Conservation (phyloP, 164 flowering plant genomes). For the Chimonanthus salicifolius region DNA sequence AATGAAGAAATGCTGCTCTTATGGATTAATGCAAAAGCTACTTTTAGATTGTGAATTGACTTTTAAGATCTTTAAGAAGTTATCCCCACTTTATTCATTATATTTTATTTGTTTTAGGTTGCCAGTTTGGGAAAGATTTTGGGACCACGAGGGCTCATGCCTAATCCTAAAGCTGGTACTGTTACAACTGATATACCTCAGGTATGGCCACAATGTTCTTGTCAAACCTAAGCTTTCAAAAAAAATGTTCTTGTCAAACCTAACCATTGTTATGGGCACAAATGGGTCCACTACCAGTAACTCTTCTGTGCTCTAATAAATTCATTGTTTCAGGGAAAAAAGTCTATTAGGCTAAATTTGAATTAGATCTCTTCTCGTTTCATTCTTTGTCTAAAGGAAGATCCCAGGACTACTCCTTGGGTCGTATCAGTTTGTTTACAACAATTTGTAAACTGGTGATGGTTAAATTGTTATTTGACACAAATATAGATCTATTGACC, state of each 20-base stretch:
- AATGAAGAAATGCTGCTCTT: neutral
- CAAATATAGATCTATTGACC: neutral
- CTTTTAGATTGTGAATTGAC: neutral
- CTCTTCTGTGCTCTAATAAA: too few relatives aligned
- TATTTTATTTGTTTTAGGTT: constrained; percentile 45
- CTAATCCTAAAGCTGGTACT: constrained; percentile 98
- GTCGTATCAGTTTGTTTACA: neutral
- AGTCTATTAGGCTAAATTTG: too few relatives aligned
- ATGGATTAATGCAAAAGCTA: neutral
- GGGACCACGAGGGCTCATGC: constrained; percentile 99
- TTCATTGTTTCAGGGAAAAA: too few relatives aligned
- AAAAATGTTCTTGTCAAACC: too few relatives aligned
- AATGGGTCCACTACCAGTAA: too few relatives aligned
- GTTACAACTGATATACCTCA: constrained; percentile 81
- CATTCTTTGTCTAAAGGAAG: neutral
- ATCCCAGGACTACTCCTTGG: neutral
- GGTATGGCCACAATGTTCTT: constrained; percentile 34
- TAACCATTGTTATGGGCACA: too few relatives aligned
- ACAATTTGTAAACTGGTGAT: too few relatives aligned
- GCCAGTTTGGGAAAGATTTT: constrained; percentile 74
- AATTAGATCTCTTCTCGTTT: too few relatives aligned
- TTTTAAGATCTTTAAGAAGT: neutral
- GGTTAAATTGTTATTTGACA: too few relatives aligned
- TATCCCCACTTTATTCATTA: neutral
- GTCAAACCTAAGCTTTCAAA: too few relatives aligned